These are phyloP conservation scores for Cyclotella sp. DNA, from an alignment of 108 stramenopile genomes.

Conservation along the genomic window DNA sequence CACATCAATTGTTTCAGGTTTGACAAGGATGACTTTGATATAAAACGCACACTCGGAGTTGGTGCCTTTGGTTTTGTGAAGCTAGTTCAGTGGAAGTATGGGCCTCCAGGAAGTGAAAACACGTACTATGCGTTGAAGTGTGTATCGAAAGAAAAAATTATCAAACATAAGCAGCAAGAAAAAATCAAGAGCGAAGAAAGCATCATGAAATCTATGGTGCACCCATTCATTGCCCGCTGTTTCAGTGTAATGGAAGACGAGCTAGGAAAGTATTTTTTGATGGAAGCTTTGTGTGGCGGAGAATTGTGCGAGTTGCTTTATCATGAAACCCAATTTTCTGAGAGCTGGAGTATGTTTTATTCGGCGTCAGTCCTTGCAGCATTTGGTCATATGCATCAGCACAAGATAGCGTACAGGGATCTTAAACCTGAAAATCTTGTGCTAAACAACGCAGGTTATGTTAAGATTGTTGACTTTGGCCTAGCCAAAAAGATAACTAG, in stretches of 20 bases:
- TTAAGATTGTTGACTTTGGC: slow-evolving; percentile 80
- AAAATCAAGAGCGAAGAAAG: slow-evolving; percentile 63
- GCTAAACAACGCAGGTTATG: slow-evolving; percentile 59
- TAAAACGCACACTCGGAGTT: slow-evolving; percentile 58
- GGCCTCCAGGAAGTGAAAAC: slow-evolving; percentile 27
- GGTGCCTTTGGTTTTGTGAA: slow-evolving; percentile 62
- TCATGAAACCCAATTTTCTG: slow-evolving; percentile 55
- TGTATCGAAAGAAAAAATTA: slow-evolving; percentile 62
- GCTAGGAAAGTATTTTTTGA: slow-evolving; percentile 62
- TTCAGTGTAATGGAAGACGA: slow-evolving; percentile 59
- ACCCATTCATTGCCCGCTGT: slow-evolving; percentile 65
- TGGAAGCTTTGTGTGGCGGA: slow-evolving; percentile 74
- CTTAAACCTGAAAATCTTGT: slow-evolving; percentile 81
- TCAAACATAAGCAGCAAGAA: slow-evolving; percentile 56
- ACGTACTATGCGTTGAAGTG: slow-evolving; percentile 60
- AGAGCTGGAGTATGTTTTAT: slow-evolving; percentile 65
- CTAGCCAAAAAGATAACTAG: slow-evolving; percentile 64
- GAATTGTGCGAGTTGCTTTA: slow-evolving; percentile 71
- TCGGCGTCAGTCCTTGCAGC: slow-evolving; percentile 65
- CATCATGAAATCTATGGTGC: slow-evolving; percentile 57
- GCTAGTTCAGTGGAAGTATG: slow-evolving; percentile 49
- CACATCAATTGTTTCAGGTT: slow-evolving; percentile 15
- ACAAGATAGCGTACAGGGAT: slow-evolving; percentile 76
- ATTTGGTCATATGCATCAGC: slow-evolving; percentile 68
- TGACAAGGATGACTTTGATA: slow-evolving; percentile 50